Conservation (phyloP, 768 basidiomycete species). For the Cystofilobasidium ferigula region DNA sequence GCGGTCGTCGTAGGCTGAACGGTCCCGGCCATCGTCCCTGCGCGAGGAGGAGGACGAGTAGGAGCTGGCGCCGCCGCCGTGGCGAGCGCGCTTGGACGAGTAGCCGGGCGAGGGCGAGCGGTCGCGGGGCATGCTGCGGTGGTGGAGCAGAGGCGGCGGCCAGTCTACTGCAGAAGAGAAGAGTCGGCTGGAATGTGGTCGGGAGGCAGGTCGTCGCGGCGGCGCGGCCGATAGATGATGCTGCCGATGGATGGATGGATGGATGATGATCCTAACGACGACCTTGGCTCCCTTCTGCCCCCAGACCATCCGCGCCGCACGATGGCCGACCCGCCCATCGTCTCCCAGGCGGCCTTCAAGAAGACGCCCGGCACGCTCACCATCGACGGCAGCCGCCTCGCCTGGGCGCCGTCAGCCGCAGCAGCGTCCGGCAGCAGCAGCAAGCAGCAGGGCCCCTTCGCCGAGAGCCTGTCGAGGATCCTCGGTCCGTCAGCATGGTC, state of each 20-base stretch:
- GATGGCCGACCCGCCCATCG: background rate
- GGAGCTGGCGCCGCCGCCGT: background rate
- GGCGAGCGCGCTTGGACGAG: conserved; percentile 14
- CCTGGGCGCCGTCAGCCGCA: conserved; percentile 61
- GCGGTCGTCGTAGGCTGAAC: background rate
- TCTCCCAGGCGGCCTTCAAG: conserved; percentile 60
- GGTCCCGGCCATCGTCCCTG: background rate
- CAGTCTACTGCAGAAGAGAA: too few species aligned
- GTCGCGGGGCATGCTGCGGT: conserved; percentile 10
- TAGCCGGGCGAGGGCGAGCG: conserved; percentile 15
- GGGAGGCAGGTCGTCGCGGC: too few species aligned
- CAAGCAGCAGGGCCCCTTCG: conserved; percentile 51
- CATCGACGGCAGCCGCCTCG: conserved; percentile 59
- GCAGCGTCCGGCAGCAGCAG: conserved; percentile 36
- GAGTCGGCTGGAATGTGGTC: too few species aligned
- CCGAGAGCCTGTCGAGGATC: conserved; percentile 36
- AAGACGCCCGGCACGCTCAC: conserved; percentile 64
- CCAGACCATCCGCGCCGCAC: too few species aligned
- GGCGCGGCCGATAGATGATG: too few species aligned
- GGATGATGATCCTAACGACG: too few species aligned
- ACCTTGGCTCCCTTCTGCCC: too few species aligned
- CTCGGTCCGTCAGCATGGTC: conserved; percentile 43
- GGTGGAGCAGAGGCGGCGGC: background rate
- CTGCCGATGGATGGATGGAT: too few species aligned
- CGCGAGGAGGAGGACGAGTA: conserved; percentile 4